Base-by-base conservation (phyloP, 768 basidiomycete species). In the Chalciporus piperatus region DNA sequence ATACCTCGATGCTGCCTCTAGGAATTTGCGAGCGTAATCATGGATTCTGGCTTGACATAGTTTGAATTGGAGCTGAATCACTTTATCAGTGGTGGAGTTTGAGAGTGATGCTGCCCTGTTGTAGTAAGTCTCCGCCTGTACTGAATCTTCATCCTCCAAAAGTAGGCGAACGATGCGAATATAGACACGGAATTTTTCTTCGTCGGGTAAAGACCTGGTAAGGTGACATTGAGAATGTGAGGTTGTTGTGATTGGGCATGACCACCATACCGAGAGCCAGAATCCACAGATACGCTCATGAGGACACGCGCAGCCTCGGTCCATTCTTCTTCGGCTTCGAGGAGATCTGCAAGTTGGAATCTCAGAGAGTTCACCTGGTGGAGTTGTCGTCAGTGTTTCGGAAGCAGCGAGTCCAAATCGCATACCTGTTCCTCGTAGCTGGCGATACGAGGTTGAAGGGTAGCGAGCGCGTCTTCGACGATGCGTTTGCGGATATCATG, bases 101-200 rank as follows among this genome's bases (percentile, higher is more conserved):
- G 92, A 85, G 19, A 98, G 80, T 19, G 94, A 81, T 1, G 93
- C 91, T 17, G 97, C 97, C 49, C 97, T 89, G 64, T 95, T 96
- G 70, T 96, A 96, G 71, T 94, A 98, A 2, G 93, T 91, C 67
- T 98, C 96, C n/a, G 97, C 97, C 69, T 94, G 91, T 2, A 95
- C 88, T 4, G 91, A 92, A 64, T 99, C 96, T 66, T 96, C 94
- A 49, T 97, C 94, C 74, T 99, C 96, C 30, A 99, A 79, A 17
- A 97, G 79, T 6, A 98, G 78, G 16, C 97, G 86, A 47, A 98
- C 91, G 57, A 98, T 96, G 51, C 95, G 88, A 52, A 98, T 85
- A 66, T 98, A 97, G 33, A 96, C 79, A 23, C 81, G 81, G 33
- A 99, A 81, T 68, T 93, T 97, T 47, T 96, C 92, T 53, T 83